Evolutionary conservation across 2,329 filamentous ascomycete genomes (phyloP), one percentile per base, ranked within the genome.

Genomic region (Calycina marina): DNA sequence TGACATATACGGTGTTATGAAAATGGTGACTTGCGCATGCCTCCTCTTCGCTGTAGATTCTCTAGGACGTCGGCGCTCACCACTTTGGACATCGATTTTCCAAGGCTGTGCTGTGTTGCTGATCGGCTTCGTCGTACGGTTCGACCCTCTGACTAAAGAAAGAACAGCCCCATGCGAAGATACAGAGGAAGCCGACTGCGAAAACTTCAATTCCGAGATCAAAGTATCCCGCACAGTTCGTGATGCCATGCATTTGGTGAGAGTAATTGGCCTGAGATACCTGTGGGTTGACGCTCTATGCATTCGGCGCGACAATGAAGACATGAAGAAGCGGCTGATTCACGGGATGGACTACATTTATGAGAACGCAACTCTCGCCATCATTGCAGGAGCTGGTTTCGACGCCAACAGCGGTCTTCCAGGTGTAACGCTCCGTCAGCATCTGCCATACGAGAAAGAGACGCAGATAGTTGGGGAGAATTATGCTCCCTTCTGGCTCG

Each of bases 1-100:
- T 0, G 77, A 78, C 24, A 67, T 83, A 42, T 83, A 82, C 49
- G 77, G 77, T 15, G 64, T 82, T 33, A 69, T 80, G 35, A 83
- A 83, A 53, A 72, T 77, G 56, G 55, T 62, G 6, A 68, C 70
- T 24, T 79, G 73, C 48, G 61, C 65, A 4, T 83, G 82, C 59
- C 61, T 83, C 15, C 49, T 77, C 41, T 74, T 80, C 44, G 66
- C 69, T 10, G 74, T 72, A 37, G 78, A 83, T 50, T 75, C 72
- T 2, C 67, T 83, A 1, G 78, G 78, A 14, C 67, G 78, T 27
- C 32, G 41, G 15, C 36, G 35, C 10, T 68, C 62, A 2, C 58
- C 80, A 14, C 57, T 79, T 11, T 77, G 70, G 69, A 79, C 73
- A 1, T 72, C 67, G 6, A 63, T 69, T 32, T 71, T 67, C 1